Base-by-base conservation (phyloP, 495 filamentous ascomycete species). In the Pseudevernia furfuracea region DNA sequence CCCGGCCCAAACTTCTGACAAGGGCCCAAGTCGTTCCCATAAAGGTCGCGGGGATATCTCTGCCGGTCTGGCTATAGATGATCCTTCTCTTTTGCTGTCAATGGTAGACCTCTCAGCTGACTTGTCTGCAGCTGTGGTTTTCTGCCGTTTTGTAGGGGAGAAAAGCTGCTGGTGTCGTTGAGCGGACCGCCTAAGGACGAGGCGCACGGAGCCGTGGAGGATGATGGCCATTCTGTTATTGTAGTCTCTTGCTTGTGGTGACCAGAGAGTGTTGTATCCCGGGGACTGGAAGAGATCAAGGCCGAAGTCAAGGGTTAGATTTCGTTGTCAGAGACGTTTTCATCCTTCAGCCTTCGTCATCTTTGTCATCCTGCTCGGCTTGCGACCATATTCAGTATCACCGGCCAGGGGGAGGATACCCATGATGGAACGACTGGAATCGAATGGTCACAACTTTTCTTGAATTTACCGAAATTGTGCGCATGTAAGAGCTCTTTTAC, bases 1-100 rank as follows among this genome's bases (percentile, higher is more conserved):
- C 11, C 85, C 85, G 67, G 83, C 76, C 60, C 92, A 84, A 2
- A 83, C 77, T 62, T 84, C 75, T 30, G 83, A 81, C 41, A 89
- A 65, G 5, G 83, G 82, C 1, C 85, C 64, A 23, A 66, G 21
- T 9, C 64, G 39, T 36, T 58, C 38, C 64, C 59, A 66, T 14
- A 66, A 7, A 37, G 64, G 64, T 39, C 43, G 28, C 23, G 59
- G 59, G 8, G 59, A 65, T 36, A 43, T 55, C 6, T 34, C 52
- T 34, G 52, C 52, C 17, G 52, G 17, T 3, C 17, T 55, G 17
- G 52, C 30, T 55, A n/a, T 34, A 55, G 52, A 21, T 30, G 52
- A 55, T 36, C 52, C 30, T 55, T 55, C 52, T 55, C 52, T 55
- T 55, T 55, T 55, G 30, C 28, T 34, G 52, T 34, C 30, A 34